Percentiles rank a stretch among this genome's conserved stretches.
Conservation (phyloP, 352 stramenopile species). For the Phytophthora hibernalis region DNA sequence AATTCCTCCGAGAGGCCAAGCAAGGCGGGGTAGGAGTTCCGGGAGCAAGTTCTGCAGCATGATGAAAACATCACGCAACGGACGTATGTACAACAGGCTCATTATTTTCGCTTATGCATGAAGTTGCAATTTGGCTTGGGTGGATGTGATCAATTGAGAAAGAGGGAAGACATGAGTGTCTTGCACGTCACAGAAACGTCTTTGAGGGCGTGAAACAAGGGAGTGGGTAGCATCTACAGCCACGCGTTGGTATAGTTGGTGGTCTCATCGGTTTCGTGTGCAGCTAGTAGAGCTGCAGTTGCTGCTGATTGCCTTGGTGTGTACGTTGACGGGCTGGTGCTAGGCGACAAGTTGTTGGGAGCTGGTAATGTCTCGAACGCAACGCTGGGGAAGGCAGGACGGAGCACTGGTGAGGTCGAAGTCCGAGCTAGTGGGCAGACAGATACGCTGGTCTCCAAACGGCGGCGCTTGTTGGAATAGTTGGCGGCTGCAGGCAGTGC, state of each 20-base stretch:
- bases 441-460: conserved; percentile 11
- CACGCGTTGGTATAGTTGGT: conserved; percentile 28
- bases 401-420: conserved; percentile 9
- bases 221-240: conserved; percentile 28
- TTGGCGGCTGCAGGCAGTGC: conserved; percentile 22
- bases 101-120: conserved; percentile 31
- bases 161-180: conserved; percentile 1
- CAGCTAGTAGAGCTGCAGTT: conserved; percentile 20
- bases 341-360: conserved; percentile 26
- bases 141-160: conserved; percentile 16
- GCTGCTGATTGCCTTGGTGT: conserved; percentile 7
- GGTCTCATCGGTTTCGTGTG: conserved; percentile 26
- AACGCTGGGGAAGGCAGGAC: neutral
- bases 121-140: conserved; percentile 23
- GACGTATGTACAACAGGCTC: conserved; percentile 40
- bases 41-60: conserved; percentile 31
- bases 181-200: conserved; percentile 20
- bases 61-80: conserved; percentile 9
- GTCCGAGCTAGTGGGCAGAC: conserved; percentile 6
- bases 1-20: conserved; percentile 86
- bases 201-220: conserved; percentile 13
- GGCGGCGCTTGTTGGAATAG: conserved; percentile 36
- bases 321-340: conserved; percentile 14
- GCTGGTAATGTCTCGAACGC: conserved; percentile 24
- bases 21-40: conserved; percentile 38